phyloP scores from a whole-genome alignment of 371 early-diverging fungal species.

The Gilbertella persicaria region DNA sequence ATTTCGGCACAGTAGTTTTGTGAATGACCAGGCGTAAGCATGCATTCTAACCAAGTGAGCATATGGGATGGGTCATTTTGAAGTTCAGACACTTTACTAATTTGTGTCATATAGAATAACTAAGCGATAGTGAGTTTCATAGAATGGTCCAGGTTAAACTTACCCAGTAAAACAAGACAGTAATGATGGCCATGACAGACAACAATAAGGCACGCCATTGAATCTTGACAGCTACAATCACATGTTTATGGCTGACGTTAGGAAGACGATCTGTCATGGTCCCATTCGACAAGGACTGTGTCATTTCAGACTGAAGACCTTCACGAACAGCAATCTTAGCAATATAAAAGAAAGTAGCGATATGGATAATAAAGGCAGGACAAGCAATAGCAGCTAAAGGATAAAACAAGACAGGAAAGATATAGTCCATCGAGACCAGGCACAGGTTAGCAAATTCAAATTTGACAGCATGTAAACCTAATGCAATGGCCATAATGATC shows the following conservation, averaged over 20 bases:
- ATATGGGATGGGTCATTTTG: conserved; percentile 26
- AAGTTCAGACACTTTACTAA: conserved; percentile 37
- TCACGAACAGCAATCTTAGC: conserved; percentile 53
- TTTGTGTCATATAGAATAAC: conserved; percentile 59
- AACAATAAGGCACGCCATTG: conserved; percentile 72
- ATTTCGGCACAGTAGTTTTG: conserved; percentile 45
- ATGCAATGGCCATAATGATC: conserved; percentile 49
- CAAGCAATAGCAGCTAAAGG: conserved; percentile 62
- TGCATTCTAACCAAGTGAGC: conserved; percentile 54
- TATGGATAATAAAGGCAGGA: conserved; percentile 61
- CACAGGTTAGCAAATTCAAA: conserved; percentile 67
- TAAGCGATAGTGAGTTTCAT: not conserved
- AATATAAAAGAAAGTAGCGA: conserved; percentile 66
- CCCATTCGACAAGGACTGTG: conserved; percentile 36
- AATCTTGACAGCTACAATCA: conserved; percentile 63
- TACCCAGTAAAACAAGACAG: conserved; percentile 61
- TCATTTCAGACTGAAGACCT: conserved; percentile 54
- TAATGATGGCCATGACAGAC: conserved; percentile 51
- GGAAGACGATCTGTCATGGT: conserved; percentile 36
- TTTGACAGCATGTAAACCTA: conserved; percentile 55
- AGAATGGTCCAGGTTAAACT: too few species aligned
- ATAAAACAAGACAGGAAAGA: conserved; percentile 62
- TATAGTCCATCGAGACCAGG: conserved; percentile 51
- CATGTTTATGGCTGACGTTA: conserved; percentile 51
- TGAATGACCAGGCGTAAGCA: conserved; percentile 35